phyloP scores from a whole-genome alignment of 352 stramenopile genomes.

The Sclerospora graminicola region DNA sequence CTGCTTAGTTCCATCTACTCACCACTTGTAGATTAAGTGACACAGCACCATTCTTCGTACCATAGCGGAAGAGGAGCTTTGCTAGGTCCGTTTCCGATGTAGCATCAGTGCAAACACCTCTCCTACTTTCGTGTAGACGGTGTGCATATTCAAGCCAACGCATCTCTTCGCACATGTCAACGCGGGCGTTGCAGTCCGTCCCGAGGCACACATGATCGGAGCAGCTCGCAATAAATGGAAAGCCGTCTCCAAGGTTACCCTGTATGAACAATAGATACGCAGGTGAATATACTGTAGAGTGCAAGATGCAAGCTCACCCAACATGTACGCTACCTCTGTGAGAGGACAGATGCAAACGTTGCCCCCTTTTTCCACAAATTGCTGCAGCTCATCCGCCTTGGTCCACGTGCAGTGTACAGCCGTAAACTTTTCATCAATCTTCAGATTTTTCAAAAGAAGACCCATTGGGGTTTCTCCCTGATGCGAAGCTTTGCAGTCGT shows the following conservation, averaged over 20 bases:
- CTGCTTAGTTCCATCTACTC: slow-evolving; percentile 4
- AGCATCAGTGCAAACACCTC: slow-evolving; percentile 50
- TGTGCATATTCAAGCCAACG: slow-evolving; percentile 72
- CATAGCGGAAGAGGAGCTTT: slow-evolving; percentile 57
- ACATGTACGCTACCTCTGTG: slow-evolving; percentile 30
- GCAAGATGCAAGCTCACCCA: not conserved
- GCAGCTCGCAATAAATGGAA: slow-evolving; percentile 57
- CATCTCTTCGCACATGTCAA: slow-evolving; percentile 82
- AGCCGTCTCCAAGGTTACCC: slow-evolving; percentile 62
- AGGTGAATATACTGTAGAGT: not conserved
- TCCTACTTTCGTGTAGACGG: slow-evolving; percentile 47
- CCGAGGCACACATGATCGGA: slow-evolving; percentile 55
- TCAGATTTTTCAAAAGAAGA: slow-evolving; percentile 49
- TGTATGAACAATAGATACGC: slow-evolving; percentile 5
- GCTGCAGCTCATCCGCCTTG: slow-evolving; percentile 34
- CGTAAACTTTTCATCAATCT: slow-evolving; percentile 66
- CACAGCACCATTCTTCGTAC: slow-evolving; percentile 50
- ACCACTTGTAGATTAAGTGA: slow-evolving; percentile 65
- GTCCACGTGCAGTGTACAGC: slow-evolving; percentile 74
- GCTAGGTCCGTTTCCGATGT: slow-evolving; percentile 45
- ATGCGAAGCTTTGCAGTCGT: slow-evolving; percentile 58
- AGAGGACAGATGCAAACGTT: slow-evolving; percentile 72
- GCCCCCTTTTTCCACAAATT: slow-evolving; percentile 47
- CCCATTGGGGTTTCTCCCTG: slow-evolving; percentile 50
- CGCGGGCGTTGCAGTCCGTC: slow-evolving; percentile 68